Evolutionary conservation across 2,329 filamentous ascomycete species (phyloP).

Genomic region (Apiospora malaysiana): DNA sequence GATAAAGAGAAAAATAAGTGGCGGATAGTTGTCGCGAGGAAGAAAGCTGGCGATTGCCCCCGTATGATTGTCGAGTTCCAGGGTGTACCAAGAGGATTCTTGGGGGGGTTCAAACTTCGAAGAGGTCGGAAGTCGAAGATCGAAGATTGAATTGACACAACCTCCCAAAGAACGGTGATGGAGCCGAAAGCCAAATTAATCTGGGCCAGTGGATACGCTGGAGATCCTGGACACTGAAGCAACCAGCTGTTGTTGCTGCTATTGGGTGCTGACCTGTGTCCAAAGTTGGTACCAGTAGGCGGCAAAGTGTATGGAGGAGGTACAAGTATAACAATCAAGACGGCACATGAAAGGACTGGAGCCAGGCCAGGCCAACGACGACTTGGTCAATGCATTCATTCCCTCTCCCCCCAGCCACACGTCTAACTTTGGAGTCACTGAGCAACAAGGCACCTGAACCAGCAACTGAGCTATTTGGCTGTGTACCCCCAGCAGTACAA

Average conservation of each 20-base stretch:
- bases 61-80: neutral
- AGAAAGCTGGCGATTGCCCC: slow-evolving; percentile 12
- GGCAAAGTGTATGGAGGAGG: neutral
- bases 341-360: slow-evolving; percentile 2
- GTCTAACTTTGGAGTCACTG: neutral
- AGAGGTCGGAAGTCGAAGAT: slow-evolving; percentile 20
- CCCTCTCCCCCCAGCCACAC: slow-evolving; percentile 2
- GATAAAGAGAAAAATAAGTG: slow-evolving; percentile 11
- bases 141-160: slow-evolving; percentile 20
- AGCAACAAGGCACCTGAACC: neutral
- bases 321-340: neutral
- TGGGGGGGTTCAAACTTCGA: slow-evolving; percentile 11
- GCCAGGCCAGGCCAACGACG: neutral
- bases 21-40: neutral
- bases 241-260: no score
- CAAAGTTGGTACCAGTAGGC: neutral
- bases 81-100: slow-evolving; percentile 10
- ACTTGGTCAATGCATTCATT: slow-evolving; percentile 1
- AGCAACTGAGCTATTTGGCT: no score
- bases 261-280: slow-evolving; percentile 2
- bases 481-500: no score
- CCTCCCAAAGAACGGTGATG: slow-evolving; percentile 13
- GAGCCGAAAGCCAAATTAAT: slow-evolving; percentile 19
- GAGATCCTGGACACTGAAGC: slow-evolving; percentile 4
- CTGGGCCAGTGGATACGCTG: slow-evolving; percentile 12